These are phyloP conservation scores for Ustilago shanxiensis DNA, from an alignment of 1,284 basidiomycete species.

Conservation along the genomic window DNA sequence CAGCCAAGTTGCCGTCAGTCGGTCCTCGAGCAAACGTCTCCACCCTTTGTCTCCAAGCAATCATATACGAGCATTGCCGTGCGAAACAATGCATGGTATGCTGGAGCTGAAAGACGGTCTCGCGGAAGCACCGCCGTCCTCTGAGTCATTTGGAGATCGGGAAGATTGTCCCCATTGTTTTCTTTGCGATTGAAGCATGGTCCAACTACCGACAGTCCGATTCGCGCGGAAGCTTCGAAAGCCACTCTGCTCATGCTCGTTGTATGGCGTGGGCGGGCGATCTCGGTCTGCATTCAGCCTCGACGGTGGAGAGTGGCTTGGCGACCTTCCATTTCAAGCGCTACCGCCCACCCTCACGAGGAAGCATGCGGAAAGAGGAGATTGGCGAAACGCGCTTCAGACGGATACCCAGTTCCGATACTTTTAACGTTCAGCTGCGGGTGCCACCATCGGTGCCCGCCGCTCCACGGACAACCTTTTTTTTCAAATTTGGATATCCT, in stretches of 20 bases:
- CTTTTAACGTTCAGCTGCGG: too few relatives aligned
- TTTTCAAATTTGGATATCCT: neutral
- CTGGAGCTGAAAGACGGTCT: neutral
- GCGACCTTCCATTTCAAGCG: too few relatives aligned
- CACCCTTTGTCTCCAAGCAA: too few relatives aligned
- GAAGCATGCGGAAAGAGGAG: neutral
- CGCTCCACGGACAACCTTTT: neutral
- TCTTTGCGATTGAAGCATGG: too few relatives aligned
- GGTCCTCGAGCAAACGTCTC: too few relatives aligned
- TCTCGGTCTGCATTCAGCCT: neutral
- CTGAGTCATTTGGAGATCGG: too few relatives aligned
- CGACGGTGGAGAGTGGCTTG: neutral
- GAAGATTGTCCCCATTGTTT: too few relatives aligned
- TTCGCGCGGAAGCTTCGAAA: neutral
- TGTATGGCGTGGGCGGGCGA: neutral
- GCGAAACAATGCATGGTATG: too few relatives aligned
- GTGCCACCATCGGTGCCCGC: neutral
- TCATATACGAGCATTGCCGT: too few relatives aligned
- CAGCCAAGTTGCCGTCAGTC: too few relatives aligned
- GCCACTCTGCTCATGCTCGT: neutral
- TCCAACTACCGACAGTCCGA: too few relatives aligned
- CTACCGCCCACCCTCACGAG: neutral
- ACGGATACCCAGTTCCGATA: neutral
- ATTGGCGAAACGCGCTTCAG: conserved; percentile 1
- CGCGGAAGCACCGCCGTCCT: too few relatives aligned